Percentiles rank a stretch among this genome's conserved stretches.
Evolutionary conservation across 2,329 filamentous ascomycete species (phyloP).

Genomic region (Sarocladium kiliense): DNA sequence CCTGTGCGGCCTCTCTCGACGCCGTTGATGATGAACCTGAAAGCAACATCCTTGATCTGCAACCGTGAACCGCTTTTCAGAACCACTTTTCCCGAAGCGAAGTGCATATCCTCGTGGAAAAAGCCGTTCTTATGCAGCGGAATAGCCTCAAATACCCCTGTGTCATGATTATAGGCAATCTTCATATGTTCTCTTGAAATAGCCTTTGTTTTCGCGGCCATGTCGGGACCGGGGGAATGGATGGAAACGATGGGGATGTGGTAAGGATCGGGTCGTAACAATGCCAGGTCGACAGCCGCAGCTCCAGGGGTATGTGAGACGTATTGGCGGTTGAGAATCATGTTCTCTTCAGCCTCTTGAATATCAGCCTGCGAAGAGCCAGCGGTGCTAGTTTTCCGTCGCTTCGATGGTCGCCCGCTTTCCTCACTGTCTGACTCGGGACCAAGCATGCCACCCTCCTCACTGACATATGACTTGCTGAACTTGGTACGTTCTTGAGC

Average conservation of each 20-base stretch:
- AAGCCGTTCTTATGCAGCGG: slow-evolving; percentile 62
- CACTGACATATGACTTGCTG: slow-evolving; percentile 62
- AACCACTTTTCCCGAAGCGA: slow-evolving; percentile 36
- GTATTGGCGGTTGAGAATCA: slow-evolving; percentile 53
- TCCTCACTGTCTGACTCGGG: slow-evolving; percentile 54
- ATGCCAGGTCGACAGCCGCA: slow-evolving; percentile 53
- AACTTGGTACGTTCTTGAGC: slow-evolving; percentile 48
- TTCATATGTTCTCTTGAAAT: slow-evolving; percentile 72
- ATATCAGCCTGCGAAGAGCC: slow-evolving; percentile 37
- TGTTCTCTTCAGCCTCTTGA: slow-evolving; percentile 37
- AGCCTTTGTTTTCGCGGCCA: slow-evolving; percentile 58
- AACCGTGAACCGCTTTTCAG: slow-evolving; percentile 62
- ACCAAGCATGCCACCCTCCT: slow-evolving; percentile 64
- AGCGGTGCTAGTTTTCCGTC: slow-evolving; percentile 40
- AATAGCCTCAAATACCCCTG: slow-evolving; percentile 59
- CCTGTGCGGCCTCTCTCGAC: slow-evolving; percentile 53
- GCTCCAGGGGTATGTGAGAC: slow-evolving; percentile 55
- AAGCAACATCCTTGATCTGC: slow-evolving; percentile 65
- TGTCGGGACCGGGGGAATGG: slow-evolving; percentile 61
- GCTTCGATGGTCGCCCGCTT: slow-evolving; percentile 38
- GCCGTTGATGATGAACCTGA: slow-evolving; percentile 64
- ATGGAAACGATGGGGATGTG: slow-evolving; percentile 65
- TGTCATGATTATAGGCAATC: slow-evolving; percentile 63
- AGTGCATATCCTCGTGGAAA: slow-evolving; percentile 56
- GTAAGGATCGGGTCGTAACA: slow-evolving; percentile 54